Conservation (phyloP, 2,329 filamentous ascomycete genomes). For the Pyricularia sp. region DNA sequence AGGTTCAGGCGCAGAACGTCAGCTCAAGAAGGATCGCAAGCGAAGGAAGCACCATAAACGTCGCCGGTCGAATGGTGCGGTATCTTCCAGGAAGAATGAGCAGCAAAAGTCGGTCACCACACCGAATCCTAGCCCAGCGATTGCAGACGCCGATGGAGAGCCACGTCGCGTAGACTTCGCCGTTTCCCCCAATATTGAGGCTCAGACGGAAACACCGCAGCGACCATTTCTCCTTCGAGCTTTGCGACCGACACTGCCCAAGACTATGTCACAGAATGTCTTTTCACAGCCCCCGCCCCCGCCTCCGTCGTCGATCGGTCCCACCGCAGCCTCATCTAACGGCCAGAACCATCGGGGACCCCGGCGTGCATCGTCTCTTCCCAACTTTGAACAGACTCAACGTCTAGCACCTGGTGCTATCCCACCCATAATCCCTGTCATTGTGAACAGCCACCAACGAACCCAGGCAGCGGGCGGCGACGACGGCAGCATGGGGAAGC, state of each 20-base stretch:
- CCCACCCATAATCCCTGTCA: slow-evolving; percentile 21
- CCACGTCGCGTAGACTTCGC: slow-evolving; percentile 34
- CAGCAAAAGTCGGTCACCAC: neutral
- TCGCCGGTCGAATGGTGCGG: neutral
- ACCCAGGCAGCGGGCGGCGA: slow-evolving; percentile 2
- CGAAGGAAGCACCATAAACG: slow-evolving; percentile 15
- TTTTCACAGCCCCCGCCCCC: slow-evolving; percentile 24
- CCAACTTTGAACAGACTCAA: slow-evolving; percentile 17
- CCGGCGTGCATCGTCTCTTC: slow-evolving; percentile 48
- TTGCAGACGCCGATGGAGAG: slow-evolving; percentile 10
- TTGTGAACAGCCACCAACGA: slow-evolving; percentile 18
- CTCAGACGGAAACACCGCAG: slow-evolving; percentile 21
- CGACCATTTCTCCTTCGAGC: slow-evolving; percentile 30
- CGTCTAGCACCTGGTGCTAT: slow-evolving; percentile 13
- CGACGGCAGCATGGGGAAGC: slow-evolving; percentile 18
- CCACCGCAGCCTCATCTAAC: neutral
- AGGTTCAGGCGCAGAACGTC: slow-evolving; percentile 5
- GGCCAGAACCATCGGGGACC: slow-evolving; percentile 17
- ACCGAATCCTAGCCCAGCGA: neutral
- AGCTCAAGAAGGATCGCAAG: slow-evolving; percentile 19
- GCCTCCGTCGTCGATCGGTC: neutral
- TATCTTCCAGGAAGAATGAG: slow-evolving; percentile 6
- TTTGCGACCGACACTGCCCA: slow-evolving; percentile 37
- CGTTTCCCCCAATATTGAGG: slow-evolving; percentile 21
- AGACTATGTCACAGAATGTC: slow-evolving; percentile 49